Evolutionary conservation across 768 basidiomycete species (phyloP).

Genomic region (Dacryopinax primogenitus): DNA sequence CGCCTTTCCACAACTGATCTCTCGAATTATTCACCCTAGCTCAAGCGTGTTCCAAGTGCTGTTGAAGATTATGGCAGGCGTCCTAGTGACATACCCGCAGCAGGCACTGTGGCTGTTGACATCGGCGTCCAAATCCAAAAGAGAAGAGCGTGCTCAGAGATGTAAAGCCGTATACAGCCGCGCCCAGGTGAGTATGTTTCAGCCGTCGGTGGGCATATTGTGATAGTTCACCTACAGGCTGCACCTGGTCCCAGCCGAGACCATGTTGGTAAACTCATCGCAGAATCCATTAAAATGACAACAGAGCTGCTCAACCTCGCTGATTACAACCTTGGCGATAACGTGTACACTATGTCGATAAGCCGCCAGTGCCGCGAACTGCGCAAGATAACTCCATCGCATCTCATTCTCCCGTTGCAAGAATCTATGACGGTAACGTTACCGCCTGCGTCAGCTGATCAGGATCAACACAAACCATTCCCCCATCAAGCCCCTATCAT

Average conservation of each 20-base stretch:
- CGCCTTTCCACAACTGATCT: slow-evolving; percentile 93
- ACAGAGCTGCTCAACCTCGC: slow-evolving; percentile 49
- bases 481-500: slow-evolving; percentile 65
- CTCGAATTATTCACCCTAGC: slow-evolving; percentile 71
- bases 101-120: slow-evolving; percentile 90
- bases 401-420: slow-evolving; percentile 80
- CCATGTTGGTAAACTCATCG: slow-evolving; percentile 39
- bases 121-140: slow-evolving; percentile 75
- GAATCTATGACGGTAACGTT: slow-evolving; percentile 79
- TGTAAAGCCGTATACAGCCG: slow-evolving; percentile 30
- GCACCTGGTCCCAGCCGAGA: not conserved
- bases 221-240: not conserved
- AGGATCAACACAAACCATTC: slow-evolving; percentile 66
- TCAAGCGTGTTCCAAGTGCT: slow-evolving; percentile 47
- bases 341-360: slow-evolving; percentile 30
- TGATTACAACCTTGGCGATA: slow-evolving; percentile 41
- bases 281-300: slow-evolving; percentile 47
- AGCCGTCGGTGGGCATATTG: not conserved
- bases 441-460: slow-evolving; percentile 54
- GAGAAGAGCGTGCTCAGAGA: slow-evolving; percentile 43
- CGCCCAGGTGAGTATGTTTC: slow-evolving; percentile 20
- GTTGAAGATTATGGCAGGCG: slow-evolving; percentile 49
- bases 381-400: slow-evolving; percentile 43
- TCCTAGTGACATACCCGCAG: slow-evolving; percentile 73
- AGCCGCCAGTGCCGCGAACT: slow-evolving; percentile 46